phyloP scores from a whole-genome alignment of 495 filamentous ascomycete species.

The Collariella sp. region DNA sequence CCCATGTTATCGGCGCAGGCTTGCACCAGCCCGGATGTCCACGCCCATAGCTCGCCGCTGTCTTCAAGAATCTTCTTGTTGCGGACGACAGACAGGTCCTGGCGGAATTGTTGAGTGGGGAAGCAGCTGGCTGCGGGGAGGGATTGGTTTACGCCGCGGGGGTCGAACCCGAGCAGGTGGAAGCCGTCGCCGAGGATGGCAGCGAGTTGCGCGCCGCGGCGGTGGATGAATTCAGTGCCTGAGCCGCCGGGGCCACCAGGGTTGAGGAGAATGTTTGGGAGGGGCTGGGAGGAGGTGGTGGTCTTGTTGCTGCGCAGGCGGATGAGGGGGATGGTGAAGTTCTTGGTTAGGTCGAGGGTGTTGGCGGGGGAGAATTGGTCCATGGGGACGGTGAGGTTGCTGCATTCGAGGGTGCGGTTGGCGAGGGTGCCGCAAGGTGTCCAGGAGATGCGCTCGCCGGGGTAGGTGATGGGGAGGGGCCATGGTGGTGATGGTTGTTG shows the following conservation, averaged over 20 bases:
- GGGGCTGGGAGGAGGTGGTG: neutral
- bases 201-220: slow-evolving; percentile 25
- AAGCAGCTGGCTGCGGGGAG: slow-evolving; percentile 33
- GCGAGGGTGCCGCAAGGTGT: slow-evolving; percentile 28
- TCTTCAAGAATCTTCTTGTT: slow-evolving; percentile 22
- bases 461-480: slow-evolving; percentile 16
- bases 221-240: slow-evolving; percentile 30
- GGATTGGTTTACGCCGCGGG: slow-evolving; percentile 38
- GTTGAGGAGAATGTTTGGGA: slow-evolving; percentile 36
- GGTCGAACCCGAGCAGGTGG: slow-evolving; percentile 40
- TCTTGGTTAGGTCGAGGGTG: slow-evolving; percentile 18
- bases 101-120: slow-evolving; percentile 21
- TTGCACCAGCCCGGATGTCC: slow-evolving; percentile 29
- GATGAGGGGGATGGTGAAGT: slow-evolving; percentile 37
- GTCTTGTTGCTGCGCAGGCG: slow-evolving; percentile 35
- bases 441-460: slow-evolving; percentile 33
- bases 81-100: slow-evolving; percentile 20
- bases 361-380: slow-evolving; percentile 35
- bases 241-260: slow-evolving; percentile 40
- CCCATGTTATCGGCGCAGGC: slow-evolving; percentile 38
- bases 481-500: neutral
- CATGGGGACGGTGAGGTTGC: slow-evolving; percentile 35
- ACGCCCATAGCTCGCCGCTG: slow-evolving; percentile 35
- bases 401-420: slow-evolving; percentile 28
- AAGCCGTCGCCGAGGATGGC: slow-evolving; percentile 36